Evolutionary conservation across 2,329 filamentous ascomycete genomes (phyloP).

Genomic region (Fusarium metavorans): DNA sequence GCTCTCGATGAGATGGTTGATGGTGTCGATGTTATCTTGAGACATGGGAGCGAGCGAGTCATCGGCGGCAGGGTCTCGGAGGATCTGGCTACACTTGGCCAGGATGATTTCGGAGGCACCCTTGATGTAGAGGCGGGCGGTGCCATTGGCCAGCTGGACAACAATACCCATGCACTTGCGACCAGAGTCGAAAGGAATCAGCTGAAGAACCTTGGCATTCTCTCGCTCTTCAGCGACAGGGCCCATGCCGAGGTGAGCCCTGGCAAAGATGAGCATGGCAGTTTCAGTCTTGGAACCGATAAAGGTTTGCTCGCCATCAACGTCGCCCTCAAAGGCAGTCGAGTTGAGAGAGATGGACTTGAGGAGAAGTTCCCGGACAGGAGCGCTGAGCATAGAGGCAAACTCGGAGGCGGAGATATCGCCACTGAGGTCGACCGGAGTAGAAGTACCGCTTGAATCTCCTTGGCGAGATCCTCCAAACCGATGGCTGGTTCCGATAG

Average conservation of each 20-base stretch:
- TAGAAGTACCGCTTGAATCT: constrained; percentile 42
- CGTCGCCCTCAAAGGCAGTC: constrained; percentile 81
- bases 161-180: constrained; percentile 79
- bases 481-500: constrained; percentile 65
- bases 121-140: constrained; percentile 70
- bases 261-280: constrained; percentile 77
- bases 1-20: constrained; percentile 77
- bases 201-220: constrained; percentile 69
- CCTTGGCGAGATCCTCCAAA: constrained; percentile 60
- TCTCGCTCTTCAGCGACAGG: constrained; percentile 73
- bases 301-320: constrained; percentile 74
- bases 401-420: constrained; percentile 62
- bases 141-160: constrained; percentile 62
- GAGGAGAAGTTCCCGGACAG: constrained; percentile 65
- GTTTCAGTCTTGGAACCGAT: constrained; percentile 85
- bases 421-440: constrained; percentile 44
- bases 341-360: constrained; percentile 75
- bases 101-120: constrained; percentile 75
- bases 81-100: constrained; percentile 63
- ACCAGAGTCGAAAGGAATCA: constrained; percentile 81
- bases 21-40: constrained; percentile 63
- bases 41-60: constrained; percentile 59
- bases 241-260: constrained; percentile 75
- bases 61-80: constrained; percentile 62
- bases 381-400: constrained; percentile 57